Base-by-base conservation (phyloP, 2,329 filamentous ascomycete species). In the Diaporthe vexans region DNA sequence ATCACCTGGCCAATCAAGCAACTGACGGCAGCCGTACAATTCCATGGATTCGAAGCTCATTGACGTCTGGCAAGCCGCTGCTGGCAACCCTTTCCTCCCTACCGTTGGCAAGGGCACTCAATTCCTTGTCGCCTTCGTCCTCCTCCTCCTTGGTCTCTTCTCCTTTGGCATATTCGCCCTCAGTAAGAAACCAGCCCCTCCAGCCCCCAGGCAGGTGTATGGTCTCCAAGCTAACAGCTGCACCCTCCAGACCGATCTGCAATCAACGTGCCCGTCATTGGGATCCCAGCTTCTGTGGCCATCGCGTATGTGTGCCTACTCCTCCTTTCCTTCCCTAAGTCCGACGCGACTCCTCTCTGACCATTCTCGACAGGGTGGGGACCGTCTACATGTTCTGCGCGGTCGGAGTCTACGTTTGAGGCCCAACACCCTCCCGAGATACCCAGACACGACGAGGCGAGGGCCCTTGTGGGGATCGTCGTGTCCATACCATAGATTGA, bases 371-470 rank as follows among this genome's bases (percentile, higher is more conserved):
- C 81, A 98, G 96, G 68, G 94, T 98, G 84, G 97, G 97, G 79
- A 93, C 96, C 68, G 95, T 99, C 59, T 98, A 97, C 86, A 98
- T 98, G 93, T 98, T 99, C 86, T 99, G 97, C 86, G 97, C 95
- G 75, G 97, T 97, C 83, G 97, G 97, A 83, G 97, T 99, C 82
- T 98, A 99, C 92, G 95, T 99, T 84, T 99, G 91, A 88, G 83
- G 91, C 86, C 87, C 48, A 73, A 83, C 35, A 21, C 35, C 48
- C 63, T 52, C 33, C 19, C 58, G 65, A 76, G 67, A 76, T 75
- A 76, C 71, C 75, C 80, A 74, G 74, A 61, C 71, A 74, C 71
- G 54, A 73, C 70, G 71, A 75, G 59, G 72, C 46, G 33, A 68
- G 63, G 63, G 63, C 68, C 58, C 74, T 73, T 56, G 72, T 70